Evolutionary conservation across 2,329 filamentous ascomycete species (phyloP), one percentile per base, ranked within the genome.

Genomic region (Alternaria sp.): DNA sequence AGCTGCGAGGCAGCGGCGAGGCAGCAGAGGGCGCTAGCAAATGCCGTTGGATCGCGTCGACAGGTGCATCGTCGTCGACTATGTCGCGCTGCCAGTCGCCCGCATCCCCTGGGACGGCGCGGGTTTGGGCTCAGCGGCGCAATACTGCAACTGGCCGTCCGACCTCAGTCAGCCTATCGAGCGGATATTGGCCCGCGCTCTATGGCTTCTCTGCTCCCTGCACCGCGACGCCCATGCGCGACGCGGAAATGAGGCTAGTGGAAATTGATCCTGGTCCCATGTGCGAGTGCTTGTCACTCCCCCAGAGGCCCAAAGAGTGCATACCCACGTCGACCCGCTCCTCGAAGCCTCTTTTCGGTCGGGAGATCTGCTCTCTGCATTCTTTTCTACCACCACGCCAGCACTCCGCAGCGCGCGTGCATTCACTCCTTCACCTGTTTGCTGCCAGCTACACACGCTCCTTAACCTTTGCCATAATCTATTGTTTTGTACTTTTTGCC

Each of bases 211-310:
- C 49, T 52, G 36, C 45, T 59, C 63, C 55, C 59, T 52, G 59
- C 59, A 47, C 25, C 36, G 45, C 36, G 26, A 46, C 64, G 68
- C 66, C 67, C 69, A 72, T 70, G 69, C 70, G 40, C 58, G 32
- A 51, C 54, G 62, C 69, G 70, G 69, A 72, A 71, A 72, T 72
- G 68, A 72, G 66, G 51, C 54, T 73, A 72, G 69, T 68, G 68
- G 61, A 66, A 62, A 60, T 61, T 32, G 63, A 68, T 59, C 71
- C 71, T 62, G 61, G 70, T 61, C 44, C 59, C 59, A 62, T 62
- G 62, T 59, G 61, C 51, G 65, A 51, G 51, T 64, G 65, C 69
- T 57, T 65, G 62, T 64, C 61, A 57, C 64, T 69, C 63, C 65
- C 59, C 66, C 68, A 68, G 66, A 52, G 57, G 63, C 60, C 43